Conservation (phyloP, 2,329 filamentous ascomycete genomes). For the Zelopaecilomyces penicillatus region DNA sequence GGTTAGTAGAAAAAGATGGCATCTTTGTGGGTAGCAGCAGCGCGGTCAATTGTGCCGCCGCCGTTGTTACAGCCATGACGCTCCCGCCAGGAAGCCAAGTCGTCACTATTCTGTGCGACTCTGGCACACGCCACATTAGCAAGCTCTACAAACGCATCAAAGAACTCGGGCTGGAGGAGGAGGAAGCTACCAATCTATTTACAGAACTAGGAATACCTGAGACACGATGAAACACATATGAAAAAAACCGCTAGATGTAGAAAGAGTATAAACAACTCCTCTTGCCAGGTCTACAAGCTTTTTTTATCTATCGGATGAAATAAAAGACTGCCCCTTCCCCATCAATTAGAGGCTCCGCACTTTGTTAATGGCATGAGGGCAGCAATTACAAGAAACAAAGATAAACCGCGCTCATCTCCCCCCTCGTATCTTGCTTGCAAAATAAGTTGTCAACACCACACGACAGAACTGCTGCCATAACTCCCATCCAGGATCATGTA, state of each 20-base stretch:
- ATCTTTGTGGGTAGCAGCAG: slow-evolving; percentile 92
- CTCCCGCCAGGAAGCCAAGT: slow-evolving; percentile 56
- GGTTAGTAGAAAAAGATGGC: slow-evolving; percentile 91
- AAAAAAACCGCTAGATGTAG: too few species aligned
- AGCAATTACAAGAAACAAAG: too few species aligned
- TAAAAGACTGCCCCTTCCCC: too few species aligned
- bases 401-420: too few species aligned
- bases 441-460: too few species aligned
- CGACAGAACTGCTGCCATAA: slow-evolving; percentile 1
- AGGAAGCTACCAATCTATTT: slow-evolving; percentile 40
- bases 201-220: slow-evolving; percentile 37
- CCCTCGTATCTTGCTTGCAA: too few species aligned
- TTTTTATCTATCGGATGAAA: too few species aligned
- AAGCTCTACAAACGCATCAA: slow-evolving; percentile 76
- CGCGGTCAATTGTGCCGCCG: slow-evolving; percentile 89
- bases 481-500: slow-evolving; percentile 3
- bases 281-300: too few species aligned
- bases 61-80: slow-evolving; percentile 57
- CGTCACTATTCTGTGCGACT: slow-evolving; percentile 80
- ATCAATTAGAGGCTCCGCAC: too few species aligned
- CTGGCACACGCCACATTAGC: slow-evolving; percentile 72
- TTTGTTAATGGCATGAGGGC: too few species aligned
- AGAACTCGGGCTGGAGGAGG: slow-evolving; percentile 57
- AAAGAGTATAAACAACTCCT: too few species aligned
- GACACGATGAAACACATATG: slow-evolving; percentile 1